Base-by-base conservation (phyloP, 2,329 filamentous ascomycete genomes). In the Colletotrichum noveboracense region DNA sequence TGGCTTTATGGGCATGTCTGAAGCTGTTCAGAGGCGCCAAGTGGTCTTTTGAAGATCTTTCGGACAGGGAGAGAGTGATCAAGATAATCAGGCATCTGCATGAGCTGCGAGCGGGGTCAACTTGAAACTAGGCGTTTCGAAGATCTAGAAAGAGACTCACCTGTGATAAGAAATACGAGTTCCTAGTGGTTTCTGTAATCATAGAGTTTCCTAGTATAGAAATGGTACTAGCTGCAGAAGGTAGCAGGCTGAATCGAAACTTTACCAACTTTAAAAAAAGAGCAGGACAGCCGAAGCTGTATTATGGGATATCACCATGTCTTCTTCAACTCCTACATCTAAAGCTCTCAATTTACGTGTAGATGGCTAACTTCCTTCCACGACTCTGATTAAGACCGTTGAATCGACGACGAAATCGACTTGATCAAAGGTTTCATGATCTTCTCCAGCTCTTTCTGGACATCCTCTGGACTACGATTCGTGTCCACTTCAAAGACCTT, bases 381-480 rank as follows among this genome's bases (percentile, higher is more conserved):
- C 0, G 6, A 21, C 43, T 48, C 10, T 21, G 10, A 48, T 48
- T 1, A 48, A 3, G 43, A 48, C n/a, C 43, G 43, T 1, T 48
- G 1, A 4, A 0, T 21, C 0, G n/a, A 48, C 0, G n/a, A 48
- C 6, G 10, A n/a, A 48, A 48, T 48, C 1, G n/a, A 48, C 6
- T 48, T 1, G 1, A 48, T 48, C 18, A 48, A 6, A 13, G 43
- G 43, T 12, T 30, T 28, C 64, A 66, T 66, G 38, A 55, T 66
- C 24, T 52, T 55, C 38, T 52, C 64, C 26, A 66, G 13, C 3
- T 66, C 64, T 2, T 8, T 38, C 64, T 52, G 64, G 28, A 34
- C 48, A 3, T 32, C 24, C 38, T n/a, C 3, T 43, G 26, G 7
- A 8, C 12, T 7, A 3, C 64, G 38, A 32, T 66, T 24, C 5